A percentile compares a stretch with the other conserved stretches of the same genome.
phyloP scores from a whole-genome alignment of 2,329 filamentous ascomycete species.

The Ophiosphaerella herpotricha region DNA sequence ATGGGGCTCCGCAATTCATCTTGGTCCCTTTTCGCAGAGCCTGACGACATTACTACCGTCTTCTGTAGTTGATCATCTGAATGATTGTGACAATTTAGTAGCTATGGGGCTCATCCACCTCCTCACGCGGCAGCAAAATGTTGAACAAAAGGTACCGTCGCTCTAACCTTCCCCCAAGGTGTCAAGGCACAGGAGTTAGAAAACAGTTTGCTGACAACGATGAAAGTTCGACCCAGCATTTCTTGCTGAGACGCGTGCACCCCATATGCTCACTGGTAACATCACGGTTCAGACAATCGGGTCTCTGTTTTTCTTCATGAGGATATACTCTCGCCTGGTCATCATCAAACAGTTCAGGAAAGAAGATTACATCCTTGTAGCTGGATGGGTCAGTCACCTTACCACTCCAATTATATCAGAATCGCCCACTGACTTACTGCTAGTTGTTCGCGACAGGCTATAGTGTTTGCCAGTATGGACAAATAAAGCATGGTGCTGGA shows the following conservation, averaged over 20 bases:
- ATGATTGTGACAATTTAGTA: too few species aligned
- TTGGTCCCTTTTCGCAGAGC: too few species aligned
- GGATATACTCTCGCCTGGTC: constrained; percentile 21
- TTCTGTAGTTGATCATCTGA: too few species aligned
- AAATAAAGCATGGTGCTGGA: constrained; percentile 21
- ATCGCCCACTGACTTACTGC: neutral
- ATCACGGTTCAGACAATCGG: constrained; percentile 17
- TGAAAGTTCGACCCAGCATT: neutral
- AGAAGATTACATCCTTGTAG: constrained; percentile 21
- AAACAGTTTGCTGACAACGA: neutral
- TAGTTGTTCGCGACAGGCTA: constrained; percentile 23
- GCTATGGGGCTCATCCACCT: too few species aligned
- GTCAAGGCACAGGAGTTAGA: too few species aligned
- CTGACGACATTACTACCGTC: too few species aligned
- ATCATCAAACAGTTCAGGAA: constrained; percentile 20
- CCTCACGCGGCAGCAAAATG: too few species aligned
- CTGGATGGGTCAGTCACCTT: constrained; percentile 20
- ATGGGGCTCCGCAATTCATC: too few species aligned
- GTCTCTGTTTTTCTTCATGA: constrained; percentile 20
- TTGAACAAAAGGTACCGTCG: too few species aligned
- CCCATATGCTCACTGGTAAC: constrained; percentile 24
- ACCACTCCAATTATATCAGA: neutral
- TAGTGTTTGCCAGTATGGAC: constrained; percentile 26
- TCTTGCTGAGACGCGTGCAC: constrained; percentile 16
- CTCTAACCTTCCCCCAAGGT: too few species aligned